Base-by-base conservation (phyloP, 495 filamentous ascomycete species). In the Geopyxis carbonaria region DNA sequence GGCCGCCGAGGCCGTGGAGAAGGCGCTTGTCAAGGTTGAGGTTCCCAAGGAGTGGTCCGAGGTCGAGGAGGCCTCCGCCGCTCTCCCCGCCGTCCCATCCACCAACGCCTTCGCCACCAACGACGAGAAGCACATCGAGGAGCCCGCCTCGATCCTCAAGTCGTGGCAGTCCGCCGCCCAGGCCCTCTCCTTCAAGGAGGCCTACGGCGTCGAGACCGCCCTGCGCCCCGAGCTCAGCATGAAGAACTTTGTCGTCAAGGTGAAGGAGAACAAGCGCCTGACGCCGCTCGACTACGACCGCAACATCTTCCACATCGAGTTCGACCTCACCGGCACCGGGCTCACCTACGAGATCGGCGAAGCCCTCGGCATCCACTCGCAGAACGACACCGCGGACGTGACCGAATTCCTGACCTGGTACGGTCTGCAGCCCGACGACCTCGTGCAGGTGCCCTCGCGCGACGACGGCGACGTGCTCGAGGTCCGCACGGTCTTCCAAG, bases 281-380 rank as follows among this genome's bases (percentile, higher is more conserved):
- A 97, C 89, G 0, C 89, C 89, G 14, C 50, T 59, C 31, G 76
- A 78, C 8, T 97, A 97, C 58, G 87, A 93, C 57, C 81, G 89
- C 22, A 95, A 97, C 65, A 94, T 97, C 60, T 97, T 97, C 78
- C 89, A 97, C 64, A 95, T 97, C 47, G 89, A 97, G 60, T 97
- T 97, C 55, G 89, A 94, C 57, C 71, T 95, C 14, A 85, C 84
- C 34, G 62, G 75, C 48, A 89, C 85, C 24, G 85, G 84, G 31
- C 73, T 97, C 42, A 89, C 69, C 16, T 97, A 97, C 59, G 81
- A 91, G 46, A 95, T 97, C 55, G 89, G 89, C 38, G 91, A 97
- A 61, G 89, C 89, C n/a, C 77, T 97, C 7, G 89, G 89, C 47
- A 83, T 97, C 42, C 89, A 97, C 55, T 77, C 82, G 9, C 80